Base-by-base conservation (phyloP, 1,284 basidiomycete genomes). In the Fomitopsis palustris region DNA sequence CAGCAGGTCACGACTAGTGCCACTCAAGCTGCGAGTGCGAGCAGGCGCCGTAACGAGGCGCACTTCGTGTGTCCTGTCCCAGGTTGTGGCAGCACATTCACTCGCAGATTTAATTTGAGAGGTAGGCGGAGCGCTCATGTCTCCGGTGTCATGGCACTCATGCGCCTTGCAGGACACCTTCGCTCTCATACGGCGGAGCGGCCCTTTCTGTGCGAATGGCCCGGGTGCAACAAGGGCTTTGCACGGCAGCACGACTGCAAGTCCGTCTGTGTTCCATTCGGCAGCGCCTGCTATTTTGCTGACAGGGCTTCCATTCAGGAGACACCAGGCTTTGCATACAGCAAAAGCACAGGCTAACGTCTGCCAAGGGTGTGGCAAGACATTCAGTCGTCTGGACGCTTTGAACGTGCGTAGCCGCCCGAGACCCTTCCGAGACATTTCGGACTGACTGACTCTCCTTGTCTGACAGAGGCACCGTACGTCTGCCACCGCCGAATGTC, bases 171-270 rank as follows among this genome's bases (percentile, higher is more conserved):
- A 87, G 95, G 96, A 54, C 96, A 98, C 77, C 74, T 98, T 65
- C 86, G 95, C 67, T 96, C 95, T n/a, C 95, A 98, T 73, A 96
- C 95, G 27, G 95, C 96, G 72, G 94, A 97, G 75, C 81, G 94
- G 59, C 95, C 95, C 37, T 98, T 94, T 75, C 86, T 94, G 62
- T 98, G 95, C 73, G 86, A 92, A 60, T 95, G 92, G 84, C 92
- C 93, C 2, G 94, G 93, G 16, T 98, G 95, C 73, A 91, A 90
- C 68, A 97, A 97, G 72, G 88, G 93, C 25, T 97, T 97, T 71
- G 95, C 95, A 37, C 84, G 95, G 51, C 93, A 95, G 72, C 95
- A 97, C 74, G 95, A 98, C 73, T 96, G 95, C 88, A 96, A 96
- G 86, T 92, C 78, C 65, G 89, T 84, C 5, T 19, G 25, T 19